phyloP scores from a whole-genome alignment of 2,329 filamentous ascomycete species.

The Microdochium bolleyi region DNA sequence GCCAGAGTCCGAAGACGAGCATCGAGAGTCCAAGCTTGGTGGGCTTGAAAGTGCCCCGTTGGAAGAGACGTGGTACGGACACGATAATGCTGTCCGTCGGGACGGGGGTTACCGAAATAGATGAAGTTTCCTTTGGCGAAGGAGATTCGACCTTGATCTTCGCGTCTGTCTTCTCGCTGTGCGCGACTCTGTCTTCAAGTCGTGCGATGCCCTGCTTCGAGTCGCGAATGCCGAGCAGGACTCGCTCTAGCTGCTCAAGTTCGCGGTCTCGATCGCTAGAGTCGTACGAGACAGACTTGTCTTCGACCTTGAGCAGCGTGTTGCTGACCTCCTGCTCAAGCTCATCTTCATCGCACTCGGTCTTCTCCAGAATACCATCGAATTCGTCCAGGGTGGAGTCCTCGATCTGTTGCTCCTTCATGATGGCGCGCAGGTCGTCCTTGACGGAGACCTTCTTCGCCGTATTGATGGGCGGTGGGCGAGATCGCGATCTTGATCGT shows the following conservation, averaged over 20 bases:
- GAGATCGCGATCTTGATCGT: constrained; percentile 31
- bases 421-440: constrained; percentile 46
- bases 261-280: constrained; percentile 27
- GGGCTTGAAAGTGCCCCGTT: constrained; percentile 34
- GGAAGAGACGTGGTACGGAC: constrained; percentile 38
- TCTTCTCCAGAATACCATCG: constrained; percentile 38
- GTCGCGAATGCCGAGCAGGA: constrained; percentile 34
- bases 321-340: constrained; percentile 17
- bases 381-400: constrained; percentile 54
- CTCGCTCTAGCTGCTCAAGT: constrained; percentile 25
- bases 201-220: constrained; percentile 51
- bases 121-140: background rate
- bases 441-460: constrained; percentile 44
- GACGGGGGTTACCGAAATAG: background rate
- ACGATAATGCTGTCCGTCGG: constrained; percentile 28
- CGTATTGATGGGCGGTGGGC: constrained; percentile 42
- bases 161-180: constrained; percentile 18
- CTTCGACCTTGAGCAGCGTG: constrained; percentile 15
- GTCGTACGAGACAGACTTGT: constrained; percentile 12
- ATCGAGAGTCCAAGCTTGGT: constrained; percentile 39
- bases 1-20: constrained; percentile 42
- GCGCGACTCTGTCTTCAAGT: constrained; percentile 42
- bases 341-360: constrained; percentile 20
- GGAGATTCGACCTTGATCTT: background rate
- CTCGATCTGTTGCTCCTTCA: constrained; percentile 44